Base-by-base conservation (phyloP, 148 eudicot species). In the Fagopyrum homotropicum region DNA sequence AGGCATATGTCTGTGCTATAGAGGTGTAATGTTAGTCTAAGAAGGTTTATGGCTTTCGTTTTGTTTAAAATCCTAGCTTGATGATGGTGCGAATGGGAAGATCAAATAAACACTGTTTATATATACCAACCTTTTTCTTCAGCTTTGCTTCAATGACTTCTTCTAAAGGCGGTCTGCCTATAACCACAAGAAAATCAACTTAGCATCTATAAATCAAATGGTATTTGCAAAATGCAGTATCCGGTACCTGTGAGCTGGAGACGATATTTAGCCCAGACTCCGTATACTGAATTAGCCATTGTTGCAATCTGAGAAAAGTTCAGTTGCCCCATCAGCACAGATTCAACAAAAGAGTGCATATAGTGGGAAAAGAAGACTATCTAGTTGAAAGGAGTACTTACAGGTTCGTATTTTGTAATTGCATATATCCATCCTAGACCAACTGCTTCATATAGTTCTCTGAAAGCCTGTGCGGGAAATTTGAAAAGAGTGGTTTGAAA, bases 351-450 rank as follows among this genome's bases (percentile, higher is more conserved):
- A 35, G 40, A 35, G 4, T 4, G 64, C 45, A 44, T 1, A 77
- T 22, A 1, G 30, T 22, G 6, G 4, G 12, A 4, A 59, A 47
- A 64, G 57, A 35, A 45, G 44, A 77, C 40, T 35, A 54, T 57
- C 2, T 45, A 43, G n/a, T 59, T 61, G 45, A 30, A 71, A 64
- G 79, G 74, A 77, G n/a, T 84, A 15, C 71, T 90, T 80, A 92
- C 98, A 68, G 96, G 98, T 79, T 94, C 89, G 56, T 87, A 94
- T 87, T 89, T 94, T 14, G 98, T 90, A 68, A 94, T 84, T 46
- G 97, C 96, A 76, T 94, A 94, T 52, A 94, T 86, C 98, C 98
- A 94, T 84, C 98, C 98, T 46, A 94, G 84, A 61, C 84, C 98
- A 83, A 94, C 97, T 70, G 90, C 97, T 86, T 94, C 98, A 63